Evolutionary conservation across 305 asterid genomes (phyloP), one percentile per base, ranked within the genome.

Genomic region (Coffea humblotiana): DNA sequence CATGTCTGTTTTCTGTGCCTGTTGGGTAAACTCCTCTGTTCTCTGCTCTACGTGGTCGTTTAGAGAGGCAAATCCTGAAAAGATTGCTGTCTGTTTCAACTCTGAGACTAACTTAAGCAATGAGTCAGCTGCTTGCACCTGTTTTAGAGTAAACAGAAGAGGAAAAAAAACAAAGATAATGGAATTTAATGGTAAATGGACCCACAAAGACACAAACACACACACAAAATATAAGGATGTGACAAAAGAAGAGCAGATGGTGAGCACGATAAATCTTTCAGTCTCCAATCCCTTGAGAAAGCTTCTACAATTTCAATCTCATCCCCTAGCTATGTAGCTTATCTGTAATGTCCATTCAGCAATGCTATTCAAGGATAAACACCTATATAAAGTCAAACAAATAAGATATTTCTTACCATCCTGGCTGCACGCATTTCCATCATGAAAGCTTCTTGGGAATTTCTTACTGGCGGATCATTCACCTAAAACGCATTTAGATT

Each of bases 361-460:
- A 14, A 64, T n/a, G 8, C 56, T 45, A 40, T 19, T 32, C 68
- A 40, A 40, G 21, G 77, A 64, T 32, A 3, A 29, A 15, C 71
- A 18, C 35, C 63, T 11, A 25, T 25, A 25, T 32, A 52, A 51
- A 40, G 71, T 61, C 47, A 0, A 54, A 72, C 27, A 7, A 51
- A 78, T 29, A 78, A 77, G 74, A 47, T 61, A 71, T 21, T 37
- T 32, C 90, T 88, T 65, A 92, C 97, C 97, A 94, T 91, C 83
- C 97, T 88, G 43, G 99, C 93, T 67, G 95, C 97, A 47, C 95
- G 96, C 97, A 94, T 91, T 85, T 96, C 98, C 97, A 94, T 92
- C 98, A 92, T 92, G 88, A 96, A 94, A 66, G 94, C 90, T 84
- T 96, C 99, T 82, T 94, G 97, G 11, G 97, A 92, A 80, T 96